phyloP scores from a whole-genome alignment of 176 grass and related monocot genomes.

The Carex pumila region DNA sequence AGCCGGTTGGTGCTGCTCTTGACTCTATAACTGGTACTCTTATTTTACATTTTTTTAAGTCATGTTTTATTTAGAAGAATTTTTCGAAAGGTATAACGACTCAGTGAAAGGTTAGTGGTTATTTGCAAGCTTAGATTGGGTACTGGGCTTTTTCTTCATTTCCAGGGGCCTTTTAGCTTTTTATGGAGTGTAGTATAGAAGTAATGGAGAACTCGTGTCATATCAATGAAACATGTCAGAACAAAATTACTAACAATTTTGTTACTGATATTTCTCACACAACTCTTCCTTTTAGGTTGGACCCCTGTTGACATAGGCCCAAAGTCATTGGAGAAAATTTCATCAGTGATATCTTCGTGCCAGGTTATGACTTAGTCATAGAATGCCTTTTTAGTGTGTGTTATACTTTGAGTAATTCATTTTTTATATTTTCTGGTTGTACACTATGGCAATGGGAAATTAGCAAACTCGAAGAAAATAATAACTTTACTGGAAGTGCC shows the following conservation, averaged over 20 bases:
- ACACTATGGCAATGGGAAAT: background rate
- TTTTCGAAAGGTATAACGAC: background rate
- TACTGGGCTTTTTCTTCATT: background rate
- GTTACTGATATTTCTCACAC: background rate
- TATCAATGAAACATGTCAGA: background rate
- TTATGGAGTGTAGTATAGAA: background rate
- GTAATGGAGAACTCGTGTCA: background rate
- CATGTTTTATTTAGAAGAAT: background rate
- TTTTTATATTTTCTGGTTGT: background rate
- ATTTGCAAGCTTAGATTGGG: background rate
- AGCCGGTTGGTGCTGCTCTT: conserved; percentile 34
- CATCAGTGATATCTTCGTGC: conserved; percentile 47
- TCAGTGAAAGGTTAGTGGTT: background rate
- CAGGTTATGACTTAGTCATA: conserved; percentile 42
- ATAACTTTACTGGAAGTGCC: background rate
- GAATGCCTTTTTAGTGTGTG: conserved; percentile 2
- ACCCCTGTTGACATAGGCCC: conserved; percentile 81
- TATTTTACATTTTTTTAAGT: conserved; percentile 1
- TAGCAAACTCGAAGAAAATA: background rate
- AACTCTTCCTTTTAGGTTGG: conserved; percentile 44
- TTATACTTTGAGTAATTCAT: background rate
- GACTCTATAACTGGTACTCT: background rate
- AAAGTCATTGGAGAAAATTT: conserved; percentile 59
- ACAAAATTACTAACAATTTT: background rate
- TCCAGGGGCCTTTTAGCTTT: background rate